Percentiles rank a stretch among this genome's conserved stretches.
Conservation (phyloP, 169 alveolate genomes). For the Plasmodium berghei region DNA sequence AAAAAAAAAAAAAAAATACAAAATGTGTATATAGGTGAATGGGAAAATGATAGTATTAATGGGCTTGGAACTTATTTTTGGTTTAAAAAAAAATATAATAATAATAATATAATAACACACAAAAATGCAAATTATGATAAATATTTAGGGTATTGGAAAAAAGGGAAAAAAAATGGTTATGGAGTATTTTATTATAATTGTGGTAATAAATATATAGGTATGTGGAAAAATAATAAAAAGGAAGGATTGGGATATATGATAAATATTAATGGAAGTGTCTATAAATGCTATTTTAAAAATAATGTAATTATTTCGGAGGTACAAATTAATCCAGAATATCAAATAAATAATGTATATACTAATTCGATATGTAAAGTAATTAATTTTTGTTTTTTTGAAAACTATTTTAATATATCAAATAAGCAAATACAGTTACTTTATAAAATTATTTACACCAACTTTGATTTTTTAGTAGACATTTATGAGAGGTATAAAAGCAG, state of each 20-base stretch:
- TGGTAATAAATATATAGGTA: constrained; percentile 62
- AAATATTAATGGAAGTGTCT: constrained; percentile 15
- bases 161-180: constrained; percentile 47
- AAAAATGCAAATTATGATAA: constrained; percentile 32
- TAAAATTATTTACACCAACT: constrained; percentile 41
- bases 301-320: constrained; percentile 16
- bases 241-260: constrained; percentile 30
- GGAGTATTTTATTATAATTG: constrained; percentile 37
- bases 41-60: constrained; percentile 34
- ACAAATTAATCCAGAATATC: constrained; percentile 1
- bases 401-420: constrained; percentile 8
- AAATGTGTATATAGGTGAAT: constrained; percentile 28
- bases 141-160: constrained; percentile 48
- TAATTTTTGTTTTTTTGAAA: constrained; percentile 24
- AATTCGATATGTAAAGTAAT: constrained; percentile 32
- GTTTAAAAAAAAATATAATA: constrained; percentile 7
- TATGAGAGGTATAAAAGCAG: constrained; percentile 6
- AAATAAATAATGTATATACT: constrained; percentile 33
- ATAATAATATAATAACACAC: background rate
- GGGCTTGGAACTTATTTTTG: constrained; percentile 45
- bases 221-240: constrained; percentile 51
- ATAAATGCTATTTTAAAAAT: constrained; percentile 12
- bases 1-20: background rate
- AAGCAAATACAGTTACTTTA: constrained; percentile 17
- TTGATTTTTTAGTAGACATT: constrained; percentile 17